phyloP scores from a whole-genome alignment of 1,284 basidiomycete species.

The Rhodotorula sp. region DNA sequence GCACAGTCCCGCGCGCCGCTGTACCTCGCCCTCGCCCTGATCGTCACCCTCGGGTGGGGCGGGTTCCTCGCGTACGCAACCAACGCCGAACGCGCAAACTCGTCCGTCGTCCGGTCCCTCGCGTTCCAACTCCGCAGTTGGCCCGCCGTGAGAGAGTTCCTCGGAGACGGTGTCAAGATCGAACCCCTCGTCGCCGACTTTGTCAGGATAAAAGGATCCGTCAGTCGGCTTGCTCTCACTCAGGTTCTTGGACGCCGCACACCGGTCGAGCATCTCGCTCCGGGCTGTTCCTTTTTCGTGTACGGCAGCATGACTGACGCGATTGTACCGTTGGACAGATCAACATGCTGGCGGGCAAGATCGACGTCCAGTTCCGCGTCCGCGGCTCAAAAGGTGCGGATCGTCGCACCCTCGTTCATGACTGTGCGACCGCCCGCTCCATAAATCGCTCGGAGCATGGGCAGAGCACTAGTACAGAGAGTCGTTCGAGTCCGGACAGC shows the following conservation, averaged over 20 bases:
- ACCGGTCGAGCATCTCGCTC: too few species aligned
- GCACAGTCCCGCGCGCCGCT: slow-evolving; percentile 34
- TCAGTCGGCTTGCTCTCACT: slow-evolving; percentile 12
- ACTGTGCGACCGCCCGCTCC: too few species aligned
- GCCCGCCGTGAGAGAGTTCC: slow-evolving; percentile 31
- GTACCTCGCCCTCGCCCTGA: slow-evolving; percentile 29
- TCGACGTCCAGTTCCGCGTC: slow-evolving; percentile 41
- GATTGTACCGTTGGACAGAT: slow-evolving; percentile 12
- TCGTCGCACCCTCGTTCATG: not conserved
- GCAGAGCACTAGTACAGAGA: too few species aligned
- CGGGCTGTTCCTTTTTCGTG: not conserved
- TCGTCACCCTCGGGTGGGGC: slow-evolving; percentile 29
- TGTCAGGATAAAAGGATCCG: slow-evolving; percentile 38
- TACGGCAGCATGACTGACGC: not conserved
- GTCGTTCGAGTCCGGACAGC: too few species aligned
- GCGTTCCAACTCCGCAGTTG: slow-evolving; percentile 35
- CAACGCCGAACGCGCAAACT: slow-evolving; percentile 40
- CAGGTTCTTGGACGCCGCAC: too few species aligned
- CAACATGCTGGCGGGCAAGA: slow-evolving; percentile 41
- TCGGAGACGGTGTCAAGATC: slow-evolving; percentile 35
- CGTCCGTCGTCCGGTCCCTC: slow-evolving; percentile 34
- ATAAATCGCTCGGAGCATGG: too few species aligned
- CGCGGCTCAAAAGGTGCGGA: slow-evolving; percentile 33
- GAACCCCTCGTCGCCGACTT: slow-evolving; percentile 36
- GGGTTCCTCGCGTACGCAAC: slow-evolving; percentile 40